Evolutionary conservation across 495 filamentous ascomycete genomes (phyloP), one percentile per base, ranked within the genome.

Genomic region (Tuber microsphaerosporum): DNA sequence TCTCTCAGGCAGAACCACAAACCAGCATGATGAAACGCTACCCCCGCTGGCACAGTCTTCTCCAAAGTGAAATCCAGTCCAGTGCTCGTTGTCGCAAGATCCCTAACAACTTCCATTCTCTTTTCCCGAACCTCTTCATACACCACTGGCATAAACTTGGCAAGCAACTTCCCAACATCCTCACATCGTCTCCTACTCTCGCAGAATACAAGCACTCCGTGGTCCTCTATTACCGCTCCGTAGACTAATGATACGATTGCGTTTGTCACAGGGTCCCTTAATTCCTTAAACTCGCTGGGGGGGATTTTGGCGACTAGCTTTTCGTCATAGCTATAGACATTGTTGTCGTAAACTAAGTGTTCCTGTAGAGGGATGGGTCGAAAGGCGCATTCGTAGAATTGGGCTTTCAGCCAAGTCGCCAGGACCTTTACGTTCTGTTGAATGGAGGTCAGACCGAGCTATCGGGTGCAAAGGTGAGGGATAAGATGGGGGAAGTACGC

Each of bases 191-290:
- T 83, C n/a, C 92, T 88, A 76, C 90, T 92, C 74, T 89, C 87
- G 74, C 92, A 93, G 78, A 95, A 95, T 7, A 94, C 88, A 65
- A 95, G 85, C 22, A 88, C 92, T 1, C 92, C 92, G 82, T 89
- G 92, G 6, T 90, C 92, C 61, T 88, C 87, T 44, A 82, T 83
- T 12, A 88, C 90, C 14, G 91, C 92, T 77, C 91, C 91, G 51
- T 89, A 86, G 14, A 90, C 86, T 69, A 95, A 84, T 2, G 91
- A 86, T 17, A 94, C 87, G 65, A 93, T 89, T 31, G 91, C 86
- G 82, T 94, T 94, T 26, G 88, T 85, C 37, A 90, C 85, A 0
- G 90, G 84, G 76, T 91, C 90, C 42, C 85, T 85, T 37, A 94
- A 85, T 79, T 92, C 89, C 73, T 87, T 88, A 75, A 87, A 81